Conservation (phyloP, 179 eudicot species). For the Amaranthus tricolor region DNA sequence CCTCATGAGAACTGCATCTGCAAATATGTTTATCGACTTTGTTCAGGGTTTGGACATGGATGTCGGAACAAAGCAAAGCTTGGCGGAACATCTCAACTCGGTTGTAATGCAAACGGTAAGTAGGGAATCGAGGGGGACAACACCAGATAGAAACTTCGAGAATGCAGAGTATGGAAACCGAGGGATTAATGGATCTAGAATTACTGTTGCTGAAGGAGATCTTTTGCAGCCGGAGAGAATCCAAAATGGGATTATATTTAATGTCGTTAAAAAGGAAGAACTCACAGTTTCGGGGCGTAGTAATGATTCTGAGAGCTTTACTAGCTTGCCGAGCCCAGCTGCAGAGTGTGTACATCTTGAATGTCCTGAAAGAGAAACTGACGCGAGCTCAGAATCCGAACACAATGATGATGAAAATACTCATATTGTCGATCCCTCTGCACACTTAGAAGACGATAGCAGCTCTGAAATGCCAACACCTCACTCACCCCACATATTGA, state of each 20-base stretch:
- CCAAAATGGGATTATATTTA: conserved; percentile 66
- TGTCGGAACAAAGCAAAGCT: conserved; percentile 35
- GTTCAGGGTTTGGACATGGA: conserved; percentile 68
- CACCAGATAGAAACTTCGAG: conserved; percentile 56
- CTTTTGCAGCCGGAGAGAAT: conserved; percentile 73
- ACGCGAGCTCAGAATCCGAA: conserved; percentile 62
- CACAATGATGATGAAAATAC: conserved; percentile 27
- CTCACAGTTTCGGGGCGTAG: conserved; percentile 45
- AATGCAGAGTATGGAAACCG: conserved; percentile 31
- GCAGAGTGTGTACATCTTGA: conserved; percentile 74
- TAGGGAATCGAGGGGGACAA: conserved; percentile 40
- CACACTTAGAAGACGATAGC: too few relatives aligned
- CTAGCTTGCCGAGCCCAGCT: conserved; percentile 35
- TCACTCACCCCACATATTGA: too few relatives aligned
- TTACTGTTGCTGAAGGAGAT: conserved; percentile 74
- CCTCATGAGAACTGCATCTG: conserved; percentile 88
- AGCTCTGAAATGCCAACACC: too few relatives aligned
- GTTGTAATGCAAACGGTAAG: conserved; percentile 32
- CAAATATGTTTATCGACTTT: conserved; percentile 61
- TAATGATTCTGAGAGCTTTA: conserved; percentile 45
- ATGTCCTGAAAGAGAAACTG: conserved; percentile 59
- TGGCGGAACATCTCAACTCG: conserved; percentile 35
- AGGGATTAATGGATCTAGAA: conserved; percentile 35
- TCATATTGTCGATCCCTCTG: not conserved
- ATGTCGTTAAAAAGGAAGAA: conserved; percentile 68